These are phyloP conservation scores for Lachancea thermotolerans DNA, from an alignment of 805 yeast genomes.

Conservation along the genomic window DNA sequence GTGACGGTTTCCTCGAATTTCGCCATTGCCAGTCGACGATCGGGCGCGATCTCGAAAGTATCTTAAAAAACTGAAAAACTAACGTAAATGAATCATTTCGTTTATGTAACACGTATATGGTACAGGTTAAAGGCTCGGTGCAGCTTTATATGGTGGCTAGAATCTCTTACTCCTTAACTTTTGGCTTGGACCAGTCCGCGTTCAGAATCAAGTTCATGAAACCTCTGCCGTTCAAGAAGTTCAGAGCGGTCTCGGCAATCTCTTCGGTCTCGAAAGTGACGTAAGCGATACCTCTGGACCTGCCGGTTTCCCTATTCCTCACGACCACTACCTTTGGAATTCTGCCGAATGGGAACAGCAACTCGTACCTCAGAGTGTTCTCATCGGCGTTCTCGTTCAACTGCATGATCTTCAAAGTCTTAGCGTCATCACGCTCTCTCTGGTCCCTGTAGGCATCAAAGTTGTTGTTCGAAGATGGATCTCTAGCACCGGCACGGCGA, in stretches of 20 bases:
- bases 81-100: not conserved
- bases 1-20: constrained; percentile 12
- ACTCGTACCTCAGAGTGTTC: constrained; percentile 64
- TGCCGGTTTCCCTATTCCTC: constrained; percentile 88
- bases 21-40: not conserved
- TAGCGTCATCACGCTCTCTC: constrained; percentile 72
- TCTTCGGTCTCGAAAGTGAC: constrained; percentile 67
- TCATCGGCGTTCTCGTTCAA: constrained; percentile 82
- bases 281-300: constrained; percentile 92
- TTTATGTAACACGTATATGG: constrained; percentile 1
- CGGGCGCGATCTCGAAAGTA: not conserved
- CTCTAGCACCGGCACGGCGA: constrained; percentile 36
- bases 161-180: constrained; percentile 8
- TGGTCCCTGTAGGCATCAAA: constrained; percentile 33
- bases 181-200: constrained; percentile 53
- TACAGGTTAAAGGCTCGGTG: not conserved
- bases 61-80: not conserved
- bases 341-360: constrained; percentile 61
- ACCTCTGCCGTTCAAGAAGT: constrained; percentile 80
- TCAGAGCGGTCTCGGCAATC: constrained; percentile 72
- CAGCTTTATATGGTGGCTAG: not conserved
- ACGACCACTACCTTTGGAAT: constrained; percentile 74
- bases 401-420: constrained; percentile 86
- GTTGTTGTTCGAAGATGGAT: constrained; percentile 33
- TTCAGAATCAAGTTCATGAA: constrained; percentile 78